phyloP scores from a whole-genome alignment of 768 basidiomycete genomes.

The Floccularia luteovirens region DNA sequence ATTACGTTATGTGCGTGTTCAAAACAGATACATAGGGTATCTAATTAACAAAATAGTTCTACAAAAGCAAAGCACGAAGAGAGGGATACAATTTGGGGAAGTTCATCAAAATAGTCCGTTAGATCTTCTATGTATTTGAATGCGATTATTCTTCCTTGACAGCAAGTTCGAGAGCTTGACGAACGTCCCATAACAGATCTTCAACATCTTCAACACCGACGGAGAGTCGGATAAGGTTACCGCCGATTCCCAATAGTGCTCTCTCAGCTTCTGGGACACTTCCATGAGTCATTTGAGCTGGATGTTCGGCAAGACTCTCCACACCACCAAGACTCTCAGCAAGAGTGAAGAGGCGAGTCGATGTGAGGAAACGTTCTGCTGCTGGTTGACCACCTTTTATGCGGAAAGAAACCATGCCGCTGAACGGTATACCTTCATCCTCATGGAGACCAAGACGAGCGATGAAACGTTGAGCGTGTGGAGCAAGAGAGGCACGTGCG shows the following conservation, averaged over 20 bases:
- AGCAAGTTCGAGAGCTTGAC: slow-evolving; percentile 51
- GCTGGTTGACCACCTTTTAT: slow-evolving; percentile 47
- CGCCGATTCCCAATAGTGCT: slow-evolving; percentile 65
- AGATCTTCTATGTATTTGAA: not conserved
- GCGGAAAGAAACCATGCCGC: slow-evolving; percentile 85
- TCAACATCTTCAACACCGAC: slow-evolving; percentile 87
- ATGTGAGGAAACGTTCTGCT: slow-evolving; percentile 62
- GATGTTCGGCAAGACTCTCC: slow-evolving; percentile 85
- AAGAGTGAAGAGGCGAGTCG: slow-evolving; percentile 63
- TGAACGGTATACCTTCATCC: slow-evolving; percentile 72
- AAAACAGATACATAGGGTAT: too few relatives aligned
- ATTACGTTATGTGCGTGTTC: too few relatives aligned
- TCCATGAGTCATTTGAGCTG: slow-evolving; percentile 85
- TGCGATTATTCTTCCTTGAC: too few relatives aligned
- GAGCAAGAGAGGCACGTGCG: slow-evolving; percentile 55
- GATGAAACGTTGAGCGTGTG: slow-evolving; percentile 64
- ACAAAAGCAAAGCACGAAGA: too few relatives aligned
- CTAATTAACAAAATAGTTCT: too few relatives aligned
- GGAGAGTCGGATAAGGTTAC: slow-evolving; percentile 69
- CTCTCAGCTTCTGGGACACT: slow-evolving; percentile 66
- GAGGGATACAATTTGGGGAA: not conserved
- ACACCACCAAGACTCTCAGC: slow-evolving; percentile 91
- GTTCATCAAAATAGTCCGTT: not conserved
- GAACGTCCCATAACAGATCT: slow-evolving; percentile 71
- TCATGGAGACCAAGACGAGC: slow-evolving; percentile 22